These are phyloP conservation scores for Arthrinium puccinioides DNA, from an alignment of 2,329 filamentous ascomycete genomes.

Conservation along the genomic window DNA sequence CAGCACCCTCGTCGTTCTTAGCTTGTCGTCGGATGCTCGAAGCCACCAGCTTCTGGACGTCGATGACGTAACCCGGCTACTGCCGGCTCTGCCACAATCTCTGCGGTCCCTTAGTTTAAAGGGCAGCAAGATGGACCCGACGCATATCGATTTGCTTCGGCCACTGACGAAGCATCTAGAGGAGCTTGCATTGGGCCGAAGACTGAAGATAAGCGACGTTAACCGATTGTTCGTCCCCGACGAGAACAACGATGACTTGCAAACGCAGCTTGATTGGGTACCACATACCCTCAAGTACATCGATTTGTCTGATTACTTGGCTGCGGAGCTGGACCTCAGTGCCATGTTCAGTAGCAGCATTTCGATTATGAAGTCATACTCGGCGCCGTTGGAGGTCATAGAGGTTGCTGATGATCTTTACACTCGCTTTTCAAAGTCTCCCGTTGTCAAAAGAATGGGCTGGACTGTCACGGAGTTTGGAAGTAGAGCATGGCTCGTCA, in stretches of 20 bases:
- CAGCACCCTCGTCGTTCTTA: slow-evolving; percentile 60
- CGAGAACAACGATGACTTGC: slow-evolving; percentile 20
- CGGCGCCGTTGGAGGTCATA: slow-evolving; percentile 66
- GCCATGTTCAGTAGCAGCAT: slow-evolving; percentile 43
- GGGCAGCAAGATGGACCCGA: slow-evolving; percentile 60
- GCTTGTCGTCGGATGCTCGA: slow-evolving; percentile 64
- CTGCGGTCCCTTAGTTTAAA: slow-evolving; percentile 70
- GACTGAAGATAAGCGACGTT: slow-evolving; percentile 58
- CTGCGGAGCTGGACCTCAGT: slow-evolving; percentile 52
- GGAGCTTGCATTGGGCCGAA: slow-evolving; percentile 66
- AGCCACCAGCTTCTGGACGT: slow-evolving; percentile 65
- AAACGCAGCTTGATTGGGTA: slow-evolving; percentile 33
- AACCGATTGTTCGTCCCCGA: slow-evolving; percentile 55
- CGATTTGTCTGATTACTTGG: slow-evolving; percentile 66
- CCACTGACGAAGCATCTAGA: slow-evolving; percentile 66
- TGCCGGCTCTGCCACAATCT: slow-evolving; percentile 58
- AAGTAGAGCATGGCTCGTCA: slow-evolving; percentile 59
- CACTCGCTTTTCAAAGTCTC: slow-evolving; percentile 54
- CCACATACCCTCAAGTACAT: slow-evolving; percentile 64
- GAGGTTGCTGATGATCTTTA: slow-evolving; percentile 66
- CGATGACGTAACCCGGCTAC: slow-evolving; percentile 55
- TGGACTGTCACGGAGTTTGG: slow-evolving; percentile 69
- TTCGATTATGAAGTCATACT: slow-evolving; percentile 49
- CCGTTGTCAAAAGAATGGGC: slow-evolving; percentile 52
- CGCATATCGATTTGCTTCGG: slow-evolving; percentile 56